A percentile compares a stretch with the other conserved stretches of the same genome.
These are phyloP conservation scores for Cystofilobasidium ferigula DNA, from an alignment of 768 basidiomycete genomes.

Conservation along the genomic window DNA sequence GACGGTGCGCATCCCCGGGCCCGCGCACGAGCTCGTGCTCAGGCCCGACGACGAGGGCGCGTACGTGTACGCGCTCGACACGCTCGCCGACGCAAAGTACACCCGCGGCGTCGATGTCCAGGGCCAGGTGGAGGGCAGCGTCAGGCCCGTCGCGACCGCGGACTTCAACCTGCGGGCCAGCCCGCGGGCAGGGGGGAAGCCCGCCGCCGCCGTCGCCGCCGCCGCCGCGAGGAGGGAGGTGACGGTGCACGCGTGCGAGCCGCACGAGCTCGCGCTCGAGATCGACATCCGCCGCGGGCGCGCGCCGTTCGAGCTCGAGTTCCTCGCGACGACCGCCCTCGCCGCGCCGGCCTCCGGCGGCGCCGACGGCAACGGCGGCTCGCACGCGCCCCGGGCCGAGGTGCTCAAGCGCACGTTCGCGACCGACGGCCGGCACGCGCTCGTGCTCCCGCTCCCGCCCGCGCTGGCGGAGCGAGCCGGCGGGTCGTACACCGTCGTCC, in stretches of 20 bases:
- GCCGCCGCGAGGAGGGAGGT: too few relatives aligned
- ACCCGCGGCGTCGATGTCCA: conserved; percentile 54
- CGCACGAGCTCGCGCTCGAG: conserved; percentile 40
- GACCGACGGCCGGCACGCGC: conserved; percentile 54
- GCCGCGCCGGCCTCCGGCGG: too few relatives aligned
- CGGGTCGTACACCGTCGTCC: conserved; percentile 30
- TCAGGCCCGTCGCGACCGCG: conserved; percentile 81
- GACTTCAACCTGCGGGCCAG: conserved; percentile 45
- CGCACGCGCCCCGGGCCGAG: too few relatives aligned
- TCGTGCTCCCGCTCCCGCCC: conserved; percentile 38
- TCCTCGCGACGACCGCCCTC: conserved; percentile 28
- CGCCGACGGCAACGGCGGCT: too few relatives aligned
- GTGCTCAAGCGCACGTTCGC: too few relatives aligned
- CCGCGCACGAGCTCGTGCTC: conserved; percentile 62
- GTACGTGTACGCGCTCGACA: conserved; percentile 69
- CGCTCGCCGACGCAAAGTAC: conserved; percentile 76
- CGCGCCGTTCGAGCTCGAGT: conserved; percentile 46
- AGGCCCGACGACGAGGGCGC: conserved; percentile 82
- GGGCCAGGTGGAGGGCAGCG: conserved; percentile 48
- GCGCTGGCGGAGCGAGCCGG: conserved; percentile 29
- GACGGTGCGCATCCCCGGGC: conserved; percentile 51
- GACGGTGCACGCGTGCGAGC: conserved; percentile 5
- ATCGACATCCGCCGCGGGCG: conserved; percentile 55
- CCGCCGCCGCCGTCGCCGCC: not conserved
- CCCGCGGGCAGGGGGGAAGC: too few relatives aligned